phyloP scores from a whole-genome alignment of 805 yeast species.

The Priceomyces carsonii region DNA sequence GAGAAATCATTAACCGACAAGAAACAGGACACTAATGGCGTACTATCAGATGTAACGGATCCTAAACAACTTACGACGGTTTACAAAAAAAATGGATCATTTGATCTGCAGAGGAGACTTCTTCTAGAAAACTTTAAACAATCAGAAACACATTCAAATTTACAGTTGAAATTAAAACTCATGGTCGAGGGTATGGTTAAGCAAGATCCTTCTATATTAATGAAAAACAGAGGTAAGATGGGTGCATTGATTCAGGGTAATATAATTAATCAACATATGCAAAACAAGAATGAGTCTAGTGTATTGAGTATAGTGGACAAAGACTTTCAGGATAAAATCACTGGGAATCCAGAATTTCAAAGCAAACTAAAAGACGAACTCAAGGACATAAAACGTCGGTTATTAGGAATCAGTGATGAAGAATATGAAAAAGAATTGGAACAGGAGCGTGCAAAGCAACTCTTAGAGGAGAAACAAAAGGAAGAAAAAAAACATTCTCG shows the following conservation, averaged over 20 bases:
- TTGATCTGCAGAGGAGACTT: slow-evolving; percentile 45
- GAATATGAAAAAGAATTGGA: slow-evolving; percentile 34
- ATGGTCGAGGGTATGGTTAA: slow-evolving; percentile 48
- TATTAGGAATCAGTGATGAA: slow-evolving; percentile 40
- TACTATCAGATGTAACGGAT: slow-evolving; percentile 21
- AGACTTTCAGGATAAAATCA: slow-evolving; percentile 45
- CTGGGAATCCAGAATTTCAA: slow-evolving; percentile 43
- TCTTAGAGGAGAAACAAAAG: slow-evolving; percentile 11
- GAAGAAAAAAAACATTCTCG: slow-evolving; percentile 13
- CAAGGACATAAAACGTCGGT: slow-evolving; percentile 30
- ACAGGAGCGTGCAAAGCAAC: slow-evolving; percentile 15
- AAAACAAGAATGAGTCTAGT: slow-evolving; percentile 15
- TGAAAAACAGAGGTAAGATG: slow-evolving; percentile 50
- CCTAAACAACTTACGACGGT: slow-evolving; percentile 40
- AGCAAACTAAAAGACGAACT: slow-evolving; percentile 29
- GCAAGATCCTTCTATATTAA: slow-evolving; percentile 48
- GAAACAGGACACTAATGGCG: no score
- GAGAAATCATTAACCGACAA: no score
- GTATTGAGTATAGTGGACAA: slow-evolving; percentile 42
- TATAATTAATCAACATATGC: slow-evolving; percentile 32
- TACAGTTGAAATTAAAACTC: slow-evolving; percentile 38
- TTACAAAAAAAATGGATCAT: slow-evolving; percentile 51
- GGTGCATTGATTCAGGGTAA: slow-evolving; percentile 56
- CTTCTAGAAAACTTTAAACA: slow-evolving; percentile 45
- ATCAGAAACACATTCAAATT: slow-evolving; percentile 41